Evolutionary conservation across 2,329 filamentous ascomycete genomes (phyloP), one percentile per base, ranked within the genome.

Genomic region (Pseudonectria buxi): DNA sequence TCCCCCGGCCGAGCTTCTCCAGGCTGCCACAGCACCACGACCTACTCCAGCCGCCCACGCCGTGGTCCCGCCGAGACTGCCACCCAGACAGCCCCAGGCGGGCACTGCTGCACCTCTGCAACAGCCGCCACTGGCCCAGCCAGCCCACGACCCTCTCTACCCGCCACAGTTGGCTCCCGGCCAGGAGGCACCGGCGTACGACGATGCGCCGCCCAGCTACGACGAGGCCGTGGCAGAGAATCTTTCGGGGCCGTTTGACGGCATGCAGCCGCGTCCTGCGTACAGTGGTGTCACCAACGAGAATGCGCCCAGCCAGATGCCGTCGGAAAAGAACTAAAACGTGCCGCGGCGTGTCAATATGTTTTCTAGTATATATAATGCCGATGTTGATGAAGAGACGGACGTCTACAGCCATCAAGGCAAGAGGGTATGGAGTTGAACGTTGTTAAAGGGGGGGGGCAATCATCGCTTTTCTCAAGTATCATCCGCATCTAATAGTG

Each of bases 121-220:
- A 13, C 50, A 52, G 24, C 38, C 45, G 10, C 37, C 46, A 7
- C 44, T 43, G 26, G 47, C 50, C 24, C 56, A 54, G 26, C 57
- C 55, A 9, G 33, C 59, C 3, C 53, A 59, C 14, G 74, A 78
- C 46, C 68, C 75, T 3, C 55, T 76, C 7, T 79, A 78, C 41
- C 76, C 76, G 12, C 74, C 76, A 4, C 76, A 78, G 50, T 59
- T 79, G 14, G 50, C 43, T 4, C 54, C 58, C 1, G 56, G 57
- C n/a, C 69, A 71, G 25, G 57, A 61, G 7, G 68, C 58, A 2
- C 59, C 66, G 13, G 54, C 58, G 1, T 69, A 75, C 45, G 81
- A 86, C 24, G 87, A 92, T 37, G 86, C 87, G n/a, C 89, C 90
- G 13, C 89, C 89, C 7, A 95, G 86, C 53, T 96, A 96, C 55